Conservation (phyloP, 2,329 filamentous ascomycete species). For the Magnaporthales sp. region DNA sequence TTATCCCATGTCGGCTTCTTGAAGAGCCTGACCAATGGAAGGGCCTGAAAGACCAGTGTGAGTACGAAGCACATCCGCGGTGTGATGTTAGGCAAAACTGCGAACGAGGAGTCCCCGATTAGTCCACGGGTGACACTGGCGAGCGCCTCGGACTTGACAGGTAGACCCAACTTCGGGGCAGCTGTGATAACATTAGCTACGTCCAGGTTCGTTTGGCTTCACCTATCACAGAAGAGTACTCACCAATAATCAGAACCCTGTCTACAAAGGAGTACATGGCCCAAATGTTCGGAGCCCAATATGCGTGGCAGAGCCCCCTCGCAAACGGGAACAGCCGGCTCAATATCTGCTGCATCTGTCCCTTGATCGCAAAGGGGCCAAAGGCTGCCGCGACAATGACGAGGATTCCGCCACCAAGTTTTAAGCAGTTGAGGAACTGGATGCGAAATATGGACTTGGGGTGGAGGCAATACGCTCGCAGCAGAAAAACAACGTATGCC, state of each 20-base stretch:
- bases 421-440: slow-evolving; percentile 69
- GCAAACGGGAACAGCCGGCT: slow-evolving; percentile 89
- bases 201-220: background rate
- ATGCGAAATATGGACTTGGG: slow-evolving; percentile 68
- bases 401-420: slow-evolving; percentile 66
- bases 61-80: slow-evolving; percentile 73
- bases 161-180: slow-evolving; percentile 70
- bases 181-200: slow-evolving; percentile 42
- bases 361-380: slow-evolving; percentile 76
- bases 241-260: slow-evolving; percentile 71
- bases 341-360: slow-evolving; percentile 76
- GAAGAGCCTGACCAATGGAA: slow-evolving; percentile 78
- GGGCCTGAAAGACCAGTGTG: slow-evolving; percentile 73
- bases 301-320: slow-evolving; percentile 88
- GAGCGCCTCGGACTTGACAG: slow-evolving; percentile 65
- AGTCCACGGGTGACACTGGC: slow-evolving; percentile 87
- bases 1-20: slow-evolving; percentile 72
- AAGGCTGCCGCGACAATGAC: slow-evolving; percentile 73
- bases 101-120: slow-evolving; percentile 89
- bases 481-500: slow-evolving; percentile 88
- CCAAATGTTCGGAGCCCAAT: slow-evolving; percentile 98
- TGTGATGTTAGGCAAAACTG: slow-evolving; percentile 79
- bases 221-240: slow-evolving; percentile 20
- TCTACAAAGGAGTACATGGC: slow-evolving; percentile 92
- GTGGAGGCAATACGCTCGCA: slow-evolving; percentile 83